Evolutionary conservation across 257 asterid genomes (phyloP).

Genomic region (Apocynum venetum): DNA sequence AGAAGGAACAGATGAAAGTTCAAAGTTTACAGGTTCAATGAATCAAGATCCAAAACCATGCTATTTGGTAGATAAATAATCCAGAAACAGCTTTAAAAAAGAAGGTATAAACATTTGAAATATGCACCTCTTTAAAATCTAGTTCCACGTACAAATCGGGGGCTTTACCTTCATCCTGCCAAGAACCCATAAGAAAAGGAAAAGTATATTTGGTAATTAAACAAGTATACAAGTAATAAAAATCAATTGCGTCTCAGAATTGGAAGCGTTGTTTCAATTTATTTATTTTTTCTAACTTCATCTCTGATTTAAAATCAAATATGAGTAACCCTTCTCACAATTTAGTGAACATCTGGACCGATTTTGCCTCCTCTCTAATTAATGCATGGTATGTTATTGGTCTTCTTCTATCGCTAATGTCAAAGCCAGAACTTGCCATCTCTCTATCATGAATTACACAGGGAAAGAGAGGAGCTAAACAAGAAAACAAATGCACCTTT

Average conservation of each 20-base stretch:
- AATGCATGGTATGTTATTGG: neutral
- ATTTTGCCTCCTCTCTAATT: neutral
- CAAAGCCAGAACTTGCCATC: neutral
- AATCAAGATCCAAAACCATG: neutral
- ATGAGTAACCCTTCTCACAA: neutral
- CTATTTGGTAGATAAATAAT: neutral
- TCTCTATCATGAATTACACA: neutral
- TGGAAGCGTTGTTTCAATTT: neutral
- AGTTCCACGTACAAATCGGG: constrained; percentile 82
- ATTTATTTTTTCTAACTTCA: neutral
- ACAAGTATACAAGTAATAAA: neutral
- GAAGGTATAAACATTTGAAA: neutral
- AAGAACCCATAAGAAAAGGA: constrained; percentile 15
- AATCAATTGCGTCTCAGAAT: neutral
- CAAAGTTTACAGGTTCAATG: neutral
- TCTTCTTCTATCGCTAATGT: neutral
- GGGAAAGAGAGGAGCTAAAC: constrained; percentile 16
- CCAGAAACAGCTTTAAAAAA: constrained; percentile 7
- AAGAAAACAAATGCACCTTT: constrained; percentile 58
- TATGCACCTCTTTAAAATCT: constrained; percentile 85
- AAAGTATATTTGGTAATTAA: neutral
- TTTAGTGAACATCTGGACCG: neutral
- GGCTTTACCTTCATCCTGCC: constrained; percentile 93
- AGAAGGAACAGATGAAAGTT: neutral
- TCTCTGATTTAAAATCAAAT: neutral